Evolutionary conservation across 163 green algal species (phyloP), one percentile per base, ranked within the genome.

Genomic region (Coccomyxa subellipsoidea): DNA sequence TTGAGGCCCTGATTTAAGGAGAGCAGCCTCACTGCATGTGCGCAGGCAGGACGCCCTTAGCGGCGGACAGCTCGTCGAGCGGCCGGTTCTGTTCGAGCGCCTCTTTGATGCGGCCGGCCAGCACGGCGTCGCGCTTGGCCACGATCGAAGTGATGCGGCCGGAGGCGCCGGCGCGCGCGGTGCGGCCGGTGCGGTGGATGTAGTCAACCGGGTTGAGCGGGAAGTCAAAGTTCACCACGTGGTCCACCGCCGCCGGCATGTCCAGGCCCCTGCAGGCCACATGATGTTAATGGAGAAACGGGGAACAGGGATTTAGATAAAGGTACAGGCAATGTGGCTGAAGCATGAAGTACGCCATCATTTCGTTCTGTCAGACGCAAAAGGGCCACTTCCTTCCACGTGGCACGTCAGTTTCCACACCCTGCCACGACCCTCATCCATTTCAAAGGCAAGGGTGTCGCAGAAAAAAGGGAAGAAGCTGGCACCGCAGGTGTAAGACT

Each of bases 211-310:
- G 71, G 71, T 92, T 95, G 37, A 91, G 84, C 0, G 97, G 97
- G 80, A 99, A 98, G 88, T 99, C 97, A 89, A 99, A 99, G 87
- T 98, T 99, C 81, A 99, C 81, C 8, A 99, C 93, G 83, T 98
- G 93, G 86, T 98, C 94, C 0, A 99, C 94, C 4, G 82, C 80
- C 15, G 88, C 92, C 0, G 93, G 89, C 66, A 98, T 95, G 85
- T 97, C 93, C 39, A 97, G 83, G 15, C 94, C 95, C 54, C 94
- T 88, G 80, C 80, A 40, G n/a, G n/a, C n/a, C n/a, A n/a, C n/a
- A n/a, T n/a, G n/a, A n/a, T n/a, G n/a, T n/a, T n/a, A n/a, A n/a
- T n/a, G n/a, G n/a, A n/a, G n/a, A n/a, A n/a, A n/a, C n/a, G n/a
- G n/a, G n/a, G n/a, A n/a, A n/a, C n/a, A n/a, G n/a, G n/a, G n/a